Conservation (phyloP, 768 basidiomycete species). For the Mycena pura region DNA sequence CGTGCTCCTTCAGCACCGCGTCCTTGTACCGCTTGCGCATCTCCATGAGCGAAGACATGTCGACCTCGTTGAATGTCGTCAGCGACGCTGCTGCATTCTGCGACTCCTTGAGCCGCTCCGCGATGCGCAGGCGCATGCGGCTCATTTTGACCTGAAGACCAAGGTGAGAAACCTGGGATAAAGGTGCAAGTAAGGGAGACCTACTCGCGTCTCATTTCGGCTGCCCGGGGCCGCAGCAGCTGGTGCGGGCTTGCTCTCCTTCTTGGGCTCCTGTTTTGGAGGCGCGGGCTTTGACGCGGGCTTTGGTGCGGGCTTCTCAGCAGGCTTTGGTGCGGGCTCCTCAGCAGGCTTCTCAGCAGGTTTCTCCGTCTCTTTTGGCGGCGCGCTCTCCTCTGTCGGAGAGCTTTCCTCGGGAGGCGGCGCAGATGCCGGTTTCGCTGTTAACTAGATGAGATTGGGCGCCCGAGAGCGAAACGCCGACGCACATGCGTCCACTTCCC, state of each 20-base stretch:
- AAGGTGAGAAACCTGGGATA: neutral
- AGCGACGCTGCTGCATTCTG: constrained; percentile 96
- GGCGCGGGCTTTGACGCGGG: constrained; percentile 18
- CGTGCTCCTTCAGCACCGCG: constrained; percentile 84
- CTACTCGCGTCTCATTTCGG: constrained; percentile 86
- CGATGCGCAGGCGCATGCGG: constrained; percentile 96
- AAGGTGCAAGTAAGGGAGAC: neutral
- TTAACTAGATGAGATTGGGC: neutral
- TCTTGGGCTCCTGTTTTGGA: constrained; percentile 30
- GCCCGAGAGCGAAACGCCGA: constrained; percentile 8
- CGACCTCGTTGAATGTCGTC: constrained; percentile 99
- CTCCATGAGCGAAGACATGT: constrained; percentile 95
- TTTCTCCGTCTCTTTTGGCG: constrained; percentile 40
- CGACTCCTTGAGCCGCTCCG: constrained; percentile 96
- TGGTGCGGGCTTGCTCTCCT: constrained; percentile 34
- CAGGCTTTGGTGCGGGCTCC: constrained; percentile 38
- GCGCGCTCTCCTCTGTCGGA: constrained; percentile 51
- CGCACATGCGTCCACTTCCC: constrained; percentile 63
- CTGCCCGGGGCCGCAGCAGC: constrained; percentile 46
- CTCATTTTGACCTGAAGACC: constrained; percentile 91
- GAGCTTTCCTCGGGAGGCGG: constrained; percentile 40
- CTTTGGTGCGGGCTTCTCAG: constrained; percentile 40
- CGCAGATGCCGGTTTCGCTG: constrained; percentile 36
- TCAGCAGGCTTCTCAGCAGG: constrained; percentile 51
- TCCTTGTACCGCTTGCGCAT: constrained; percentile 97